Conservation (phyloP, 73 alveolate species). For the Urostyla sp. region DNA sequence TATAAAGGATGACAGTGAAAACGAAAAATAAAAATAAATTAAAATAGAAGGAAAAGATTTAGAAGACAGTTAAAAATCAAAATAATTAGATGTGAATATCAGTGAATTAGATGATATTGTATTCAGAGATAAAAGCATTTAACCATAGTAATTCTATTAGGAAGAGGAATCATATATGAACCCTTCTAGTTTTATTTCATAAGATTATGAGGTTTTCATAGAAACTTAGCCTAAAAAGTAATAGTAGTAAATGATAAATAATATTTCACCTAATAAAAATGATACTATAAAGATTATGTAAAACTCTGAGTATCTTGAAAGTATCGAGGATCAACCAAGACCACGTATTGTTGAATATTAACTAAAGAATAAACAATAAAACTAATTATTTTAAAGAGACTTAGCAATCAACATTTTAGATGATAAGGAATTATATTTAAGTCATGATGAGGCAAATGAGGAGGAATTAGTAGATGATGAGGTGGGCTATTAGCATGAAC, state of each 20-base stretch:
- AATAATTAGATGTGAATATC: constrained; percentile 14
- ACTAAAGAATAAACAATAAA: not conserved
- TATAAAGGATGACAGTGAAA: not conserved
- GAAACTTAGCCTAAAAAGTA: not conserved
- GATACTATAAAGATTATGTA: no score
- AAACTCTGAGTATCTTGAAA: no score
- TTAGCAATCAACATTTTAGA: no score
- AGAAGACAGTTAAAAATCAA: not conserved
- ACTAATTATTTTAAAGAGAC: no score
- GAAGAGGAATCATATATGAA: constrained; percentile 43
- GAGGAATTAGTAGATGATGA: no score
- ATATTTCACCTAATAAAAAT: not conserved
- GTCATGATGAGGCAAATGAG: no score
- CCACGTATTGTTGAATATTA: not conserved
- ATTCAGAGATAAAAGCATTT: not conserved
- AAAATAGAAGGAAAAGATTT: constrained; percentile 33
- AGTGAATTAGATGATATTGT: constrained; percentile 19
- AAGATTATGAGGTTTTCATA: not conserved
- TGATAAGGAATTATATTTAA: no score
- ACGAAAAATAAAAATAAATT: constrained; percentile 2
- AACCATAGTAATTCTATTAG: not conserved
- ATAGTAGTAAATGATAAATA: not conserved
- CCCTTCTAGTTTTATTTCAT: constrained; percentile 8
- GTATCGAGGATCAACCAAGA: no score
- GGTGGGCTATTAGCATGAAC: no score